Base-by-base conservation (phyloP, 306 rosid genomes). In the Rosa multiflora region DNA sequence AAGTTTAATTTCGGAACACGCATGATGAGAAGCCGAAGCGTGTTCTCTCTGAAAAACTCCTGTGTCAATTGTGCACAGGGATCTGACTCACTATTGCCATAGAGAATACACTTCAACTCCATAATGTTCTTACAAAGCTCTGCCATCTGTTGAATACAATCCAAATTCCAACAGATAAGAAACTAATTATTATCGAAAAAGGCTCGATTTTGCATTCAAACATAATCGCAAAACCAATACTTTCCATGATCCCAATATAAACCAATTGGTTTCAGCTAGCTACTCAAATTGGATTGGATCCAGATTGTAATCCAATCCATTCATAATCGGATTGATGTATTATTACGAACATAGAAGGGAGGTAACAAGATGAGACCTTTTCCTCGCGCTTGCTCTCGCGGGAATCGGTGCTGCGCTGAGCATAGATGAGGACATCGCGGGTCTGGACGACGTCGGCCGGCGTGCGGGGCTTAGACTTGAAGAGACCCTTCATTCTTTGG, bases 31-130 rank as follows among this genome's bases (percentile, higher is more conserved):
- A 93, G 94, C 29, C 93, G 91, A 64, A 95, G 80, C 1, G 97
- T 89, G 77, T 93, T 75, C 90, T 91, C 98, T 76, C 82, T 88
- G 77, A 95, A 95, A 77, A 95, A 91, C 84, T 95, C 99, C 79
- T 91, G 97, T 11, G 99, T 95, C 83, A 95, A 74, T 62, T 95
- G 98, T 0, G 93, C 92, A 81, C 99, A 95, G 1, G 99, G 99
- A 80, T 95, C 99, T 5, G 98, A 90, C 76, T 95, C 99, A 72
- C 99, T 95, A 70, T 93, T 91, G 44, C 99, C 99, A 70, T 95
- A 95, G 39, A 95, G 96, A 80, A 90, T 90, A 23, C 87, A 69
- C 91, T 95, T 95, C 83, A 95, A 73, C 92, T 95, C 99, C 89
- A 98, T 85, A 13, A 95, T 86, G 73, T 88, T 88, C 82, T 93